A percentile compares a stretch with the other conserved stretches of the same genome.
phyloP scores from a whole-genome alignment of 345 rosid genomes.

The Rhodomyrtus tomentosa region DNA sequence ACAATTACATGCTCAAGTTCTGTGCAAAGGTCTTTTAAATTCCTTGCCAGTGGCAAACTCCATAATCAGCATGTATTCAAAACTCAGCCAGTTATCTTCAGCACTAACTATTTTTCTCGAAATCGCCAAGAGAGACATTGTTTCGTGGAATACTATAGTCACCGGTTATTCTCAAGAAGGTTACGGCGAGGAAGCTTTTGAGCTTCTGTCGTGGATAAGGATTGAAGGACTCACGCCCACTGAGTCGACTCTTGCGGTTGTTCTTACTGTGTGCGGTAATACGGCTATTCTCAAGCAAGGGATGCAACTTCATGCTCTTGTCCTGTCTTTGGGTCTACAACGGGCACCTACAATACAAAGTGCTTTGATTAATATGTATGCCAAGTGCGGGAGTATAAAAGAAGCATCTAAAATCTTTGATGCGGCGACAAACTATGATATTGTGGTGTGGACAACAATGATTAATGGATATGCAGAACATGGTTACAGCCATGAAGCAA shows the following conservation, averaged over 20 bases:
- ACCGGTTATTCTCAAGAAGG: conserved; percentile 71
- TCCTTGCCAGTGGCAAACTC: conserved; percentile 60
- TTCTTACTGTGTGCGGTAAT: conserved; percentile 69
- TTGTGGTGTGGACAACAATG: conserved; percentile 82
- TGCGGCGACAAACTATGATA: conserved; percentile 32
- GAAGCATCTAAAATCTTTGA: conserved; percentile 64
- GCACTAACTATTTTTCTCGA: conserved; percentile 47
- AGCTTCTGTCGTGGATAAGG: conserved; percentile 70
- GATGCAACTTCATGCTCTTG: conserved; percentile 65
- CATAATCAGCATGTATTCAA: conserved; percentile 62
- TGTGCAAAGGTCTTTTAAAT: conserved; percentile 35
- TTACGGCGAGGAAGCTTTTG: conserved; percentile 46
- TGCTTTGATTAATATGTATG: conserved; percentile 79
- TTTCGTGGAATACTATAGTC: conserved; percentile 86
- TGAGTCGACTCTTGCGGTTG: conserved; percentile 63
- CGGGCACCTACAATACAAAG: conserved; percentile 34
- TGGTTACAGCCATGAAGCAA: conserved; percentile 61
- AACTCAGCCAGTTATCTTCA: conserved; percentile 42
- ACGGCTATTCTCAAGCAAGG: conserved; percentile 78
- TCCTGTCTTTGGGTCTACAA: conserved; percentile 46
- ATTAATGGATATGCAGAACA: conserved; percentile 90
- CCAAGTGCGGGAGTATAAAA: conserved; percentile 71
- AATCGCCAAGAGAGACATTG: conserved; percentile 44
- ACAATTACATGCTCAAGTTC: conserved; percentile 67
- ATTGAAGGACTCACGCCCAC: conserved; percentile 61